phyloP scores from a whole-genome alignment of 2,329 filamentous ascomycete species.

The Coleophoma crateriformis region DNA sequence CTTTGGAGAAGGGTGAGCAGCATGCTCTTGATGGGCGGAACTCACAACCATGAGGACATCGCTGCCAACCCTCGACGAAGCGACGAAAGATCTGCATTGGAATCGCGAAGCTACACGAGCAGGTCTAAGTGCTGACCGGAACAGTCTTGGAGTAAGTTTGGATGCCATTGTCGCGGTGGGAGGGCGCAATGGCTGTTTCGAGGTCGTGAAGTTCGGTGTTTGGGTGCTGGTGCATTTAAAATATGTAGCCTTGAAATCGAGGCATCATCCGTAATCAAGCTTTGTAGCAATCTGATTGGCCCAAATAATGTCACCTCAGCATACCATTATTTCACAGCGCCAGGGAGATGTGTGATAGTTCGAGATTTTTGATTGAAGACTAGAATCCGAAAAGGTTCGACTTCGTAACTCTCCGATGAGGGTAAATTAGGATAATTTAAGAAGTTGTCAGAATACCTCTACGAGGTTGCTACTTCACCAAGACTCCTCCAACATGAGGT shows the following conservation, averaged over 20 bases:
- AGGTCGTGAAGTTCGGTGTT: constrained; percentile 4
- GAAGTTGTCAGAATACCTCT: too few species aligned
- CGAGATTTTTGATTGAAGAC: too few species aligned
- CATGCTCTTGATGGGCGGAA: constrained; percentile 7
- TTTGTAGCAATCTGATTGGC: too few species aligned
- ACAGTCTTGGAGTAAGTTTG: constrained; percentile 68
- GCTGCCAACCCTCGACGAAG: constrained; percentile 62
- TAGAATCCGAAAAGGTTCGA: too few species aligned
- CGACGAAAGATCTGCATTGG: constrained; percentile 69
- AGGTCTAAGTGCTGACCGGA: constrained; percentile 64
- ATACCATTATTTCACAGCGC: too few species aligned
- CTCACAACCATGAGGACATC: constrained; percentile 59
- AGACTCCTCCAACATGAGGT: constrained; percentile 19
- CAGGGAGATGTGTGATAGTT: too few species aligned
- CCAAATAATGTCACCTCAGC: too few species aligned
- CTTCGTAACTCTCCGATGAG: too few species aligned
- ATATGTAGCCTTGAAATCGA: too few species aligned
- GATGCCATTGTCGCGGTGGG: constrained; percentile 62
- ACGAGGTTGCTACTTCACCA: constrained; percentile 16
- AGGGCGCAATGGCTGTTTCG: constrained; percentile 25
- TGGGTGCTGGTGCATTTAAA: too few species aligned
- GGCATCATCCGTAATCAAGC: too few species aligned
- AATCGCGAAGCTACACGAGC: constrained; percentile 56
- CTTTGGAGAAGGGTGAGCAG: constrained; percentile 1
- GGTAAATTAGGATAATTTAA: too few species aligned